Evolutionary conservation across 305 asterid genomes (phyloP).

Genomic region (Plantago coronopus): DNA sequence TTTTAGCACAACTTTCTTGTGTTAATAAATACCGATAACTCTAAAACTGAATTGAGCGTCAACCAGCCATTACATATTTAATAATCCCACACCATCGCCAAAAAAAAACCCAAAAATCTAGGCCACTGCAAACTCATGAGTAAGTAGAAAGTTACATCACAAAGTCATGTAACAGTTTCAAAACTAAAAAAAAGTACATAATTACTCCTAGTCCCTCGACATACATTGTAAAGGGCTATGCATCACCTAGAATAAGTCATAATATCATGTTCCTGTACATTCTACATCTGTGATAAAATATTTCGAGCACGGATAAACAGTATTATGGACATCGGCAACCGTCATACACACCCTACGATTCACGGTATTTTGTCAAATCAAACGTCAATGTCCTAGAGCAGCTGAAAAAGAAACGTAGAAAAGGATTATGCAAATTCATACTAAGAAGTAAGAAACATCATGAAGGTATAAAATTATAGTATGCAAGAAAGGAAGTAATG

Average conservation of each 20-base stretch:
- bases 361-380: constrained; percentile 74
- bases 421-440: too few species aligned
- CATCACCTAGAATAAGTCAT: too few species aligned
- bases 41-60: too few species aligned
- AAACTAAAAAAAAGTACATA: neutral
- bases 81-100: too few species aligned
- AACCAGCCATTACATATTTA: too few species aligned
- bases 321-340: constrained; percentile 10
- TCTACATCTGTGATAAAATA: constrained; percentile 14
- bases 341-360: constrained; percentile 29
- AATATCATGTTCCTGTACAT: constrained; percentile 29
- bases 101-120: too few species aligned
- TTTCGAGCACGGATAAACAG: neutral
- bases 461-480: neutral
- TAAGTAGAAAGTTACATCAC: too few species aligned
- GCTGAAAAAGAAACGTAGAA: constrained; percentile 45
- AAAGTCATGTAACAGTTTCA: neutral
- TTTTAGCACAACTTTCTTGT: too few species aligned
- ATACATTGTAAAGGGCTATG: too few species aligned
- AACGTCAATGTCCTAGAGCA: constrained; percentile 86
- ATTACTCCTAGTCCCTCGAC: too few species aligned
- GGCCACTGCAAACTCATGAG: too few species aligned
- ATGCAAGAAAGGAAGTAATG: neutral
- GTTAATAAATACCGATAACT: too few species aligned
- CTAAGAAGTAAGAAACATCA: neutral